Base-by-base conservation (phyloP, 164 flowering plant species). In the Vitis amurensis region DNA sequence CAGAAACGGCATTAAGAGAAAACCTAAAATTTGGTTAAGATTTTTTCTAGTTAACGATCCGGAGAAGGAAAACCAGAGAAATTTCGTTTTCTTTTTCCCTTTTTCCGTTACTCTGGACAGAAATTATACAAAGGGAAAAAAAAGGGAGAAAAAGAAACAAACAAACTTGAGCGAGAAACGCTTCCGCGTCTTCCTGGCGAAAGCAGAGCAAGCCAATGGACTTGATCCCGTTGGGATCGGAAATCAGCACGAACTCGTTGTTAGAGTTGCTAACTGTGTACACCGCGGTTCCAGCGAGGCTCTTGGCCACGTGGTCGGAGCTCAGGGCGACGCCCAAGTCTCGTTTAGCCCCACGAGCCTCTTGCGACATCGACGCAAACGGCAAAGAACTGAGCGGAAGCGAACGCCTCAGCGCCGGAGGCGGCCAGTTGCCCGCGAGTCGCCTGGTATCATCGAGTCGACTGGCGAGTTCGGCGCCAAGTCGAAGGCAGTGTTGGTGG, bases 191-290 rank as follows among this genome's bases (percentile, higher is more conserved):
- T 73, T 91, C 98, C 60, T 79, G 79, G 3, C 98, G 92, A 66
- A 95, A 95, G 68, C 95, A 95, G 29, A 95, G 94, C 71, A 95
- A 70, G 6, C 99, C 89, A 30, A 95, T 87, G 9, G 99, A 93
- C 71, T 87, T 95, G 63, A 71, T 63, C 14, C 83, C 91, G 50
- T 76, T 77, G 29, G 97, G 90, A 73, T 95, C 97, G 16, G 99
- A 95, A 12, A 91, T 74, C 48, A 93, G 92, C 49, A 93, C 99
- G 77, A 95, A 92, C 80, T 93, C 99, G 66, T 93, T 95, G 63
- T 86, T 85, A 12, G 96, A 78, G 72, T 93, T 95, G 77, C 99
- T 86, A 49, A 95, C 96, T 0, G 99, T 89, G 72, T 84, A 93
- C 0, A 95, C 94, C 8, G 91, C 61, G 11, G 99, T 91, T 55